A percentile compares a stretch with the other conserved stretches of the same genome.
phyloP scores from a whole-genome alignment of 106 monocot genomes.

The Dendrobium officinale region DNA sequence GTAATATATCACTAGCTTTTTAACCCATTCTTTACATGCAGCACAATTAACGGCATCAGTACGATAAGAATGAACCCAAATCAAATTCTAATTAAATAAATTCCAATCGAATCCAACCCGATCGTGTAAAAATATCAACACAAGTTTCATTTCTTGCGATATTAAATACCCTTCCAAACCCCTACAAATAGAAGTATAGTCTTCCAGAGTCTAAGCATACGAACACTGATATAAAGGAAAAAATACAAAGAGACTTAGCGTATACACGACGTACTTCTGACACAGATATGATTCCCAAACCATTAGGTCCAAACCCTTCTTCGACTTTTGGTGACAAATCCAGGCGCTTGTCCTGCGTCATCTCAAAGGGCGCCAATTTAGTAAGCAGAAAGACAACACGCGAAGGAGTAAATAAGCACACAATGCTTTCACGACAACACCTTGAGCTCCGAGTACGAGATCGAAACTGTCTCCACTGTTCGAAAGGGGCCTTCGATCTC shows the following conservation, averaged over 20 bases:
- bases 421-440: constrained; percentile 26
- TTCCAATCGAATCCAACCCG: not conserved
- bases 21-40: too few species aligned
- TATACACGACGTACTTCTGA: constrained; percentile 44
- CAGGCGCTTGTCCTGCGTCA: constrained; percentile 44
- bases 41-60: not conserved
- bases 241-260: not conserved
- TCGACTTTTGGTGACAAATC: constrained; percentile 72
- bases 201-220: not conserved
- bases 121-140: not conserved
- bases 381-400: not conserved
- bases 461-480: constrained; percentile 45
- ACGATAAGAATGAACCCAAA: not conserved
- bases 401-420: constrained; percentile 5
- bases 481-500: constrained; percentile 7
- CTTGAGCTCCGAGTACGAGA: constrained; percentile 65
- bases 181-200: not conserved
- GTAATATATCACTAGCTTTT: too few species aligned
- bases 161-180: not conserved
- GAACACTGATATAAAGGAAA: not conserved
- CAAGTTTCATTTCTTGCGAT: too few species aligned
- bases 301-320: constrained; percentile 74
- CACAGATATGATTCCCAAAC: constrained; percentile 79
- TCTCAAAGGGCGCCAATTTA: not conserved
- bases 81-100: not conserved